Conservation (phyloP, 2,329 filamentous ascomycete genomes). For the Colletotrichum spinosum region DNA sequence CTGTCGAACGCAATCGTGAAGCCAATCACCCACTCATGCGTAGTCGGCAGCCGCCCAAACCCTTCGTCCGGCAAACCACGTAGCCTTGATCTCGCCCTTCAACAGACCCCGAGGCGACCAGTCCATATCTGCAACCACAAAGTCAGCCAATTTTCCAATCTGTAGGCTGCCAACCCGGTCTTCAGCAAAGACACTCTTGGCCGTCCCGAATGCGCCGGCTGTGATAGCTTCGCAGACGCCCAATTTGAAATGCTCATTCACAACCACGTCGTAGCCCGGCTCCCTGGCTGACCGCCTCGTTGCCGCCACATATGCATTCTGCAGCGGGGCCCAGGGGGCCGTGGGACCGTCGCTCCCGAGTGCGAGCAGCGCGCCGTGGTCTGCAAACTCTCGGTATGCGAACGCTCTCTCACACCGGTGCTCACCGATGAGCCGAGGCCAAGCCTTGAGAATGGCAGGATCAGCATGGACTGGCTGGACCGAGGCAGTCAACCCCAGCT, state of each 20-base stretch:
- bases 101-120: constrained; percentile 58
- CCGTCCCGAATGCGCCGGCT: constrained; percentile 59
- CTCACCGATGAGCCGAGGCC: constrained; percentile 63
- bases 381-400: constrained; percentile 66
- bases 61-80: constrained; percentile 58
- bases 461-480: constrained; percentile 63
- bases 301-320: constrained; percentile 63
- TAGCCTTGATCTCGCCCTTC: constrained; percentile 55
- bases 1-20: no score
- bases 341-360: constrained; percentile 65
- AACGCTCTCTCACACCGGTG: constrained; percentile 65
- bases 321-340: constrained; percentile 60
- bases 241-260: constrained; percentile 61
- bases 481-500: constrained; percentile 63
- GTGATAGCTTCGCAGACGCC: constrained; percentile 59
- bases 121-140: constrained; percentile 62
- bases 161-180: constrained; percentile 58
- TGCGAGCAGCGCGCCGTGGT: constrained; percentile 60
- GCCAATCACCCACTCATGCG: not conserved
- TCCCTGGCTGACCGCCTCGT: constrained; percentile 62
- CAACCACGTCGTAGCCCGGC: constrained; percentile 49
- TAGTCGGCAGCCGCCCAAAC: constrained; percentile 43
- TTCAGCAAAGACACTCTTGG: constrained; percentile 63
- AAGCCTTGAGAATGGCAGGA: constrained; percentile 66
- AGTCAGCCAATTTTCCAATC: constrained; percentile 62